A percentile compares a stretch with the other conserved stretches of the same genome.
These are phyloP conservation scores for Chrysanthemum makinoi DNA, from an alignment of 129 eudicot genomes.

Conservation along the genomic window DNA sequence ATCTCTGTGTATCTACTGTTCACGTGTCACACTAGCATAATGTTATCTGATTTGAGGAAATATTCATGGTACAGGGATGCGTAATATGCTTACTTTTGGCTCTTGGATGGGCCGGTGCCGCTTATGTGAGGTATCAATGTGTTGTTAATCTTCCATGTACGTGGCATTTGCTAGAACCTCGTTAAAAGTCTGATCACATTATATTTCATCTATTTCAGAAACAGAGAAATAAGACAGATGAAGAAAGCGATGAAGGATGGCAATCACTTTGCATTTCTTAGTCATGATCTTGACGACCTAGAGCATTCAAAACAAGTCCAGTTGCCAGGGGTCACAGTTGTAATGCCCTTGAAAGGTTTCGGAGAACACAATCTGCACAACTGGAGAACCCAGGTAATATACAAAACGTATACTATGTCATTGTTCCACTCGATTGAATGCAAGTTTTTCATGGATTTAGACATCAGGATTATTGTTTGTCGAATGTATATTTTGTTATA, in stretches of 20 bases:
- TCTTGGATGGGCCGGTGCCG: slow-evolving; percentile 92
- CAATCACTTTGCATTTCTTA: slow-evolving; percentile 75
- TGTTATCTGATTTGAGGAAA: background rate
- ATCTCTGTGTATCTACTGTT: background rate
- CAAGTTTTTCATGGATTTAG: background rate
- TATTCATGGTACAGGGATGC: slow-evolving; percentile 66
- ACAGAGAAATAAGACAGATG: slow-evolving; percentile 76
- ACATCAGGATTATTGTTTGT: background rate
- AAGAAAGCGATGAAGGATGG: slow-evolving; percentile 60
- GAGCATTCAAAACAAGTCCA: slow-evolving; percentile 87
- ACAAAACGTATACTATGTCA: background rate
- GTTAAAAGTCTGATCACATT: background rate
- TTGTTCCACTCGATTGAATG: background rate
- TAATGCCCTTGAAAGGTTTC: slow-evolving; percentile 97
- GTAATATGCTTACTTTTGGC: slow-evolving; percentile 80
- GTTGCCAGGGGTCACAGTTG: slow-evolving; percentile 91
- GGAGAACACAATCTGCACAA: slow-evolving; percentile 98
- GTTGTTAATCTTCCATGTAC: background rate
- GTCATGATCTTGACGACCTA: slow-evolving; percentile 65
- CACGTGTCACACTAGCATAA: slow-evolving; percentile 13
- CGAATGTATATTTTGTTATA: background rate
- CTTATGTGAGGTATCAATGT: slow-evolving; percentile 85
- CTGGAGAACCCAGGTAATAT: slow-evolving; percentile 92
- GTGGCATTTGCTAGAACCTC: slow-evolving; percentile 16
- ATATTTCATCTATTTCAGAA: slow-evolving; percentile 44